Base-by-base conservation (phyloP, 352 stramenopile species). In the Globisporangium cylindrosporum region DNA sequence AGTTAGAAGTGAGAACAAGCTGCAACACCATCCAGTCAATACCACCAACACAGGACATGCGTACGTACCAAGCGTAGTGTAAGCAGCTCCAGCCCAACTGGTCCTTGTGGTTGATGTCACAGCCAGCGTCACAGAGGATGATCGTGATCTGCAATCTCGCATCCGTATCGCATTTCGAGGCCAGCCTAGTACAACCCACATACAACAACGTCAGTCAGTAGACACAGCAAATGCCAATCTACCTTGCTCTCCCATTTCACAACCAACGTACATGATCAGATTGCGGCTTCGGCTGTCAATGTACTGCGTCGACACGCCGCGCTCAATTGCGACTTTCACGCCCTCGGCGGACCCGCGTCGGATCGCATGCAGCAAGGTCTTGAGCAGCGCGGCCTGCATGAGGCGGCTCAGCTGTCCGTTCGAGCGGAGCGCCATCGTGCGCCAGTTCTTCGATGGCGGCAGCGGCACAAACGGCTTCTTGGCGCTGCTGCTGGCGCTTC, bases 31-130 rank as follows among this genome's bases (percentile, higher is more conserved):
- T 12, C n/a, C 32, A 48, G 18, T 24, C 12, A 15, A 60, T 22
- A 29, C 29, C 15, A 46, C 12, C 38, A 46, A 7, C 29, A 6
- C 6, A 4, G 15, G 29, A 8, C 18, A 20, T 34, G 57, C 4
- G 5, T 15, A 72, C 73, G 41, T 82, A 94, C 87, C 88, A 96
- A 29, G 88, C 88, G 64, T 96, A 93, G 64, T 96, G 88, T 27
- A 96, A 63, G 55, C 88, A 96, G 74, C 75, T 96, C 88, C 88
- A 96, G 32, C 88, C 87, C 38, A 91, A 73, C 54, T 91, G 81
- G 64, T 96, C 88, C 51, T 76, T 81, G 75, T 96, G 88, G 67
- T 96, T 86, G 71, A 96, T 92, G 66, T 93, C 86, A 58, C 86
- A 94, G 5, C 88, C 88, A 24, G 88, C 88, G 41, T 96, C 88